Conservation (phyloP, 305 asterid species). For the Ajuga reptans region DNA sequence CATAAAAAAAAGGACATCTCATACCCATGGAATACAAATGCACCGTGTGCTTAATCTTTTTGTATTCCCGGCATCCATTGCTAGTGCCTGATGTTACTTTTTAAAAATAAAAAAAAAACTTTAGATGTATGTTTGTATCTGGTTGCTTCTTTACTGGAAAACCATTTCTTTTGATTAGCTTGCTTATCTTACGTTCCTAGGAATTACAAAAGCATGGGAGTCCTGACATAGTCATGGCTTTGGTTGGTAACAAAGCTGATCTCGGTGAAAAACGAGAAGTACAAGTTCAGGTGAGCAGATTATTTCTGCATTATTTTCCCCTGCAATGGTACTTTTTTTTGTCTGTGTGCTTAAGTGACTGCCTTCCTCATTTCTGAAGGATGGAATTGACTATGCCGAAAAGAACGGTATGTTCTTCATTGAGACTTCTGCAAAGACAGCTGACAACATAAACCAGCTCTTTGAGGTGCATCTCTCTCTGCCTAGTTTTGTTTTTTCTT, state of each 20-base stretch:
- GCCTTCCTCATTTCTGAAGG: slow-evolving; percentile 37
- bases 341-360: not conserved
- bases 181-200: slow-evolving; percentile 30
- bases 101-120: too few relatives aligned
- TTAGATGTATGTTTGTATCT: not conserved
- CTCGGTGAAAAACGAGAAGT: slow-evolving; percentile 86
- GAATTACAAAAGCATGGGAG: slow-evolving; percentile 95
- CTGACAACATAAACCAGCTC: slow-evolving; percentile 98
- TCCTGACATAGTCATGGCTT: slow-evolving; percentile 91
- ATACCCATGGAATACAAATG: not conserved
- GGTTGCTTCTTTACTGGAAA: not conserved
- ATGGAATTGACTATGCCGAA: slow-evolving; percentile 76
- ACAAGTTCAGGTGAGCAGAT: slow-evolving; percentile 54
- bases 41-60: not conserved
- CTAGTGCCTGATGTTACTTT: not conserved
- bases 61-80: not conserved
- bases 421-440: slow-evolving; percentile 98
- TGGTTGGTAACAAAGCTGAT: slow-evolving; percentile 98
- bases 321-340: not conserved
- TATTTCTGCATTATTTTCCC: slow-evolving; percentile 2
- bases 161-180: not conserved
- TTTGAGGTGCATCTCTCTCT: slow-evolving; percentile 61
- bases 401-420: slow-evolving; percentile 95
- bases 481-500: not conserved
- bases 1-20: not conserved